These are phyloP conservation scores for Sinapis alba DNA, from an alignment of 441 rosid genomes.

Conservation along the genomic window DNA sequence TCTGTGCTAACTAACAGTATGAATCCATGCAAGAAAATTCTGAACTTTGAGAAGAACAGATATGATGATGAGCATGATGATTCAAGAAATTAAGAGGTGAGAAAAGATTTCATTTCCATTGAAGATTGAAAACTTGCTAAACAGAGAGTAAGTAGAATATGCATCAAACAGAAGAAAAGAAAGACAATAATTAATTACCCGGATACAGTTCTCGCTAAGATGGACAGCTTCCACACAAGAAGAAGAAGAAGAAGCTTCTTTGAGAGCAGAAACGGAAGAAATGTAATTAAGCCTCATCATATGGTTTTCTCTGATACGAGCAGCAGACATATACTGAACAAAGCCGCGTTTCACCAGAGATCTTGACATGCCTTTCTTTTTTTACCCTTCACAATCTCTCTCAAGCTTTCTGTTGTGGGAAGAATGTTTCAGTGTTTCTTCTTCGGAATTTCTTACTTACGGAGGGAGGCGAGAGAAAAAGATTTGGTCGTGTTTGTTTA, in stretches of 20 bases:
- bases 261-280: constrained; percentile 38
- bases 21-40: no score
- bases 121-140: no score
- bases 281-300: constrained; percentile 51
- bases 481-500: constrained; percentile 36
- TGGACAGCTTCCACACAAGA: constrained; percentile 51
- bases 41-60: no score
- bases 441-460: neutral
- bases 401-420: neutral
- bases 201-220: constrained; percentile 70
- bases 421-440: neutral
- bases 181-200: no score
- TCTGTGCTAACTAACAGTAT: constrained; percentile 1
- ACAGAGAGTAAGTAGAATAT: no score
- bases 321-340: constrained; percentile 49
- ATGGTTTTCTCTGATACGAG: constrained; percentile 65
- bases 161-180: no score
- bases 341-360: constrained; percentile 62
- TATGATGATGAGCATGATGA: no score
- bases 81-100: no score
- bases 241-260: constrained; percentile 45
- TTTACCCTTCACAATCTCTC: neutral
- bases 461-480: constrained; percentile 1
- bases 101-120: no score
- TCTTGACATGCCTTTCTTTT: constrained; percentile 49